A percentile compares a stretch with the other conserved stretches of the same genome.
These are phyloP conservation scores for Clavulina sp. DNA, from an alignment of 768 basidiomycete genomes.

Conservation along the genomic window DNA sequence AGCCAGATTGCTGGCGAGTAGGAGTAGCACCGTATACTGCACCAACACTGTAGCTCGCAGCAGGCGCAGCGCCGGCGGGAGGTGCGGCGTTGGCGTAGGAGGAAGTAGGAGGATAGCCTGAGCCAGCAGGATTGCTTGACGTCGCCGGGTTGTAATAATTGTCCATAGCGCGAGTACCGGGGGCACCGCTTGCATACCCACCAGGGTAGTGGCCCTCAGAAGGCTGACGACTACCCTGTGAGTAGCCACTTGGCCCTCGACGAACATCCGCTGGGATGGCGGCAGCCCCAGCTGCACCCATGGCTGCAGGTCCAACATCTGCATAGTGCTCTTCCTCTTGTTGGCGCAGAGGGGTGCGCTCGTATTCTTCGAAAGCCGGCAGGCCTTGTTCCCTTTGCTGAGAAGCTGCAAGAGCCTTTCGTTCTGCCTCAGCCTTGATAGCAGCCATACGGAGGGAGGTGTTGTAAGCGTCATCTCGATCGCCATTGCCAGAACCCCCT, in stretches of 20 bases:
- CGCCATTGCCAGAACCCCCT: slow-evolving; percentile 13
- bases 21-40: no score
- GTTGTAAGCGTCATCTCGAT: slow-evolving; percentile 23
- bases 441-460: slow-evolving; percentile 68
- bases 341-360: slow-evolving; percentile 36
- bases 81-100: not conserved
- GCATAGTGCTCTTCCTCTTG: slow-evolving; percentile 28
- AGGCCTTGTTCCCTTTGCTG: slow-evolving; percentile 41
- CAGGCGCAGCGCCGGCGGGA: not conserved
- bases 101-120: not conserved
- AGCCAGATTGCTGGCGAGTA: not conserved
- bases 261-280: slow-evolving; percentile 17
- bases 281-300: slow-evolving; percentile 18
- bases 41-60: no score
- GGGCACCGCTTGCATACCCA: slow-evolving; percentile 48
- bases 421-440: slow-evolving; percentile 71
- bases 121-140: not conserved
- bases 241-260: not conserved
- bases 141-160: slow-evolving; percentile 37
- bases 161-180: slow-evolving; percentile 54
- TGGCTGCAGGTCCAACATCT: slow-evolving; percentile 19
- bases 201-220: not conserved
- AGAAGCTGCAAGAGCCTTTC: slow-evolving; percentile 47
- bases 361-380: slow-evolving; percentile 56
- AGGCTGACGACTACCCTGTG: not conserved